phyloP scores from a whole-genome alignment of 1,139 yeast species.

The Pichia kudriavzevii region DNA sequence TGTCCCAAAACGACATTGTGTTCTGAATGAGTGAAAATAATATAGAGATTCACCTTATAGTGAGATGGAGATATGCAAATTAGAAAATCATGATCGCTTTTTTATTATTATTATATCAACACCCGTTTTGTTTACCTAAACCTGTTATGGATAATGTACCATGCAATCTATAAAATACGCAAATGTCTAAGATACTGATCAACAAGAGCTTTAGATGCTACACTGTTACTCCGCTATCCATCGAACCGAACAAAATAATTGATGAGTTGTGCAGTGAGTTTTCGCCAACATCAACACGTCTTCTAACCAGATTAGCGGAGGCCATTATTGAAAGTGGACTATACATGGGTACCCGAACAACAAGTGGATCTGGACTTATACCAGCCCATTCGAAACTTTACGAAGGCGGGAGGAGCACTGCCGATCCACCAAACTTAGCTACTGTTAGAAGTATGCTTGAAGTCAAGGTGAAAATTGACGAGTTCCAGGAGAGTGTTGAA shows the following conservation, averaged over 20 bases:
- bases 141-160: too few relatives aligned
- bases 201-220: constrained; percentile 20
- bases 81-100: too few relatives aligned
- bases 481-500: constrained; percentile 6
- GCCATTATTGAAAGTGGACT: constrained; percentile 18
- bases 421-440: constrained; percentile 18
- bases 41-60: too few relatives aligned
- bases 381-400: constrained; percentile 19
- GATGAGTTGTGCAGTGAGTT: constrained; percentile 20
- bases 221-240: constrained; percentile 9
- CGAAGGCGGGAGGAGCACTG: constrained; percentile 16
- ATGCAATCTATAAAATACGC: too few relatives aligned
- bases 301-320: constrained; percentile 10
- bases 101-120: too few relatives aligned
- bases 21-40: neutral
- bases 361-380: constrained; percentile 11
- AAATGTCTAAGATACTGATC: constrained; percentile 25
- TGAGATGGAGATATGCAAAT: too few relatives aligned
- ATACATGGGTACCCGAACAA: constrained; percentile 8
- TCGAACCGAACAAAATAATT: constrained; percentile 12
- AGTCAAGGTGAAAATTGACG: constrained; percentile 20
- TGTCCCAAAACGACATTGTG: constrained; percentile 44
- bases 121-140: too few relatives aligned
- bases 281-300: constrained; percentile 1
- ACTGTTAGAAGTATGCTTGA: constrained; percentile 19